Conservation (phyloP, 2,329 filamentous ascomycete species). For the Verticillium isaacii region DNA sequence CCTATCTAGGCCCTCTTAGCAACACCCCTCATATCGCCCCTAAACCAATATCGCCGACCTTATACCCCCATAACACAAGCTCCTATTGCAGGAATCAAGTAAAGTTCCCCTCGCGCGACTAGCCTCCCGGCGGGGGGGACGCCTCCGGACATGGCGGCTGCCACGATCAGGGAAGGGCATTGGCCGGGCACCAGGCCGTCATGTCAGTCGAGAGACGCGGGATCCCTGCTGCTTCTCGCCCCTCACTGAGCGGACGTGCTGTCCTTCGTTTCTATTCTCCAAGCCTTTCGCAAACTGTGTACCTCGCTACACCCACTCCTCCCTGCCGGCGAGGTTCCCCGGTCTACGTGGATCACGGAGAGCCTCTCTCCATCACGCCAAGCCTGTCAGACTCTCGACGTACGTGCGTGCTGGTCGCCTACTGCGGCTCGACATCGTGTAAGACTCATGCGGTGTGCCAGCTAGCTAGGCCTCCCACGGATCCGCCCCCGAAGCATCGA, state of each 20-base stretch:
- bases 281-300: no score
- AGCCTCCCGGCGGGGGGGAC: background rate
- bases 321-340: background rate
- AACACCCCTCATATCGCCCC: background rate
- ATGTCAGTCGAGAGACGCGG: no score
- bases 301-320: no score
- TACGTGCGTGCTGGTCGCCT: background rate
- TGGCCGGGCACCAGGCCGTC: no score
- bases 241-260: no score
- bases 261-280: no score
- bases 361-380: background rate
- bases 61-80: background rate
- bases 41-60: background rate
- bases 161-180: background rate
- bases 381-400: background rate
- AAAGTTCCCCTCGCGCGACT: background rate
- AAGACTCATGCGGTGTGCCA: no score
- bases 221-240: no score
- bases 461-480: background rate
- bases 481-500: no score
- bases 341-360: background rate
- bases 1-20: background rate
- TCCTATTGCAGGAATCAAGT: background rate
- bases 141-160: background rate
- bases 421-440: background rate